Conservation (phyloP, 805 yeast genomes). For the Schwanniomyces occidentalis region DNA sequence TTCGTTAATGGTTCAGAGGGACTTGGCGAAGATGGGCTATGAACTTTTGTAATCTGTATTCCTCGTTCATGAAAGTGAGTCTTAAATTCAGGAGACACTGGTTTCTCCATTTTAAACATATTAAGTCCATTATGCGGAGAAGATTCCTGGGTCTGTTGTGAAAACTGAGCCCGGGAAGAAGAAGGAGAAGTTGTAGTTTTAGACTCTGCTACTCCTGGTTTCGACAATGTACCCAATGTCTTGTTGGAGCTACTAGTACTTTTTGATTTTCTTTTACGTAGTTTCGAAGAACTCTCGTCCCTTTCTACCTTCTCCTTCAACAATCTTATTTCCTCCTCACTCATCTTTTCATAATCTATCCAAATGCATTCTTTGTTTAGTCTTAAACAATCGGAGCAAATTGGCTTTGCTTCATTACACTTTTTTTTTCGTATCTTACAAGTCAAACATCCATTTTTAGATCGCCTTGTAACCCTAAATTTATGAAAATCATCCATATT, state of each 20-base stretch:
- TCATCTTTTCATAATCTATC: conserved; percentile 44
- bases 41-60: too few species aligned
- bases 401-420: conserved; percentile 52
- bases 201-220: too few species aligned
- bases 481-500: conserved; percentile 14
- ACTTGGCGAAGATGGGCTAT: too few species aligned
- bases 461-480: conserved; percentile 30
- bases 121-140: too few species aligned
- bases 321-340: conserved; percentile 32
- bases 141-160: too few species aligned
- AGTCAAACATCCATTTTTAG: conserved; percentile 65
- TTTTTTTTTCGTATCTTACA: conserved; percentile 66
- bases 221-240: too few species aligned
- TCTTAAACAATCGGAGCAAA: conserved; percentile 51
- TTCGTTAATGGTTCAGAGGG: too few species aligned
- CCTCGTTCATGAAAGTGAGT: too few species aligned
- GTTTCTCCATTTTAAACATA: too few species aligned
- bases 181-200: too few species aligned
- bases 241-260: neutral
- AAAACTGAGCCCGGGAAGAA: too few species aligned
- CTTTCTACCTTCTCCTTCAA: conserved; percentile 38
- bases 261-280: conserved; percentile 35
- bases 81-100: too few species aligned
- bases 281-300: conserved; percentile 42
- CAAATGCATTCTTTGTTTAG: conserved; percentile 49